Conservation (phyloP, 305 asterid genomes). For the Rubia tinctorum region DNA sequence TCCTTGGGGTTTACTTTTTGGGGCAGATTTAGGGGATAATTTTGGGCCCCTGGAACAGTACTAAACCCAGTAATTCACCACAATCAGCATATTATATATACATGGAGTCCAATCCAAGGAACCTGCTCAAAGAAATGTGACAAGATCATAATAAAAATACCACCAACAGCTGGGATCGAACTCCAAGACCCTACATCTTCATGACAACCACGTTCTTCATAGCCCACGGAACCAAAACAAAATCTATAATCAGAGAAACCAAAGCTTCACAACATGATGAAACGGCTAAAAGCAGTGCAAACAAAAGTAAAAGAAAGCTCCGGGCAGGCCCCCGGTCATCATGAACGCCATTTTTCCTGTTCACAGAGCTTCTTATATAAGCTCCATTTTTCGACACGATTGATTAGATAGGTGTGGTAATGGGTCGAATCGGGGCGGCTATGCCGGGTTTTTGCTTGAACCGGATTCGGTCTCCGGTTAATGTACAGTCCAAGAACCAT, state of each 20-base stretch:
- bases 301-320: conserved; percentile 13
- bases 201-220: conserved; percentile 43
- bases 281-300: conserved; percentile 24
- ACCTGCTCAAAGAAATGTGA: not conserved
- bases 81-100: too few species aligned
- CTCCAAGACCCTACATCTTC: conserved; percentile 32
- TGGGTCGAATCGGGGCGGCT: conserved; percentile 44
- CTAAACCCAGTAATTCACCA: too few species aligned
- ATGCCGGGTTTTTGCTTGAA: conserved; percentile 53
- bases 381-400: not conserved
- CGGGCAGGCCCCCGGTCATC: not conserved
- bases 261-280: conserved; percentile 21
- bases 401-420: conserved; percentile 5
- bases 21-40: too few species aligned
- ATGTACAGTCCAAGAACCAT: conserved; percentile 28
- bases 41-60: too few species aligned
- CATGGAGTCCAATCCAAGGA: conserved; percentile 4
- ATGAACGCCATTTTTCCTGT: not conserved
- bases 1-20: too few species aligned
- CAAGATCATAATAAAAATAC: not conserved
- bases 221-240: conserved; percentile 26
- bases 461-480: conserved; percentile 40
- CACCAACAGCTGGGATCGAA: conserved; percentile 1
- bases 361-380: conserved; percentile 15
- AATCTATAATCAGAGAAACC: conserved; percentile 26